Evolutionary conservation across 352 stramenopile species (phyloP), one percentile per base, ranked within the genome.

Genomic region (Phytophthora sansomeana): DNA sequence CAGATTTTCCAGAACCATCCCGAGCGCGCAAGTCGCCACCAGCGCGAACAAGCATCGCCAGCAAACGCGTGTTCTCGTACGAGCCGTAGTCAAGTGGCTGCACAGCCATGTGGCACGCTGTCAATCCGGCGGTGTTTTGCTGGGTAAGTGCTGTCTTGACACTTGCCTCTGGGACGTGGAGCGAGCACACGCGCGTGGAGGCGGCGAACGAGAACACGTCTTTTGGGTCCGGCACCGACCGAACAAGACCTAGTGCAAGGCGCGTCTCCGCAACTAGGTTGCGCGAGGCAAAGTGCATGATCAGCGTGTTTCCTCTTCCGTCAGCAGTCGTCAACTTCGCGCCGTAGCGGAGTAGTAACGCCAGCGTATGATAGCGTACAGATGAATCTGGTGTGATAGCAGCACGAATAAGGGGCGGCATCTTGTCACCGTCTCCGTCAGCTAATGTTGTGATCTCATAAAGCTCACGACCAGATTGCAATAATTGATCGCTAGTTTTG

Each of bases 91-190:
- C 55, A 7, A 83, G 63, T 13, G 86, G 80, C 33, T 87, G 76
- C 6, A 94, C 73, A n/a, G 78, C 82, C 26, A 89, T 63, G 49
- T 93, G 86, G 28, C 90, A 59, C 1, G 72, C 75, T 0, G 81
- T 89, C 47, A 87, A 67, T 0, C 84, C 82, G 8, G 47, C 30
- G 4, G 59, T 24, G 54, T 92, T 93, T 1, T 58, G 63, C 32
- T 82, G 68, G 0, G 36, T 52, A 11, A 93, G 50, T 5, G 81
- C 79, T 6, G 39, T 14, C 36, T 85, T 85, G 10, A 90, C 58
- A 57, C 85, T 79, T 0, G 35, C 24, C 1, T 73, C 29, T 8
- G 78, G 66, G 14, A 93, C 46, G 43, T 88, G 79, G n/a, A 90
- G 59, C 6, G 77, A 58, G 32, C 76, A 74, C 4, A 80, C 50